Base-by-base conservation (phyloP, 148 eudicot species). In the Fagopyrum homotropicum region DNA sequence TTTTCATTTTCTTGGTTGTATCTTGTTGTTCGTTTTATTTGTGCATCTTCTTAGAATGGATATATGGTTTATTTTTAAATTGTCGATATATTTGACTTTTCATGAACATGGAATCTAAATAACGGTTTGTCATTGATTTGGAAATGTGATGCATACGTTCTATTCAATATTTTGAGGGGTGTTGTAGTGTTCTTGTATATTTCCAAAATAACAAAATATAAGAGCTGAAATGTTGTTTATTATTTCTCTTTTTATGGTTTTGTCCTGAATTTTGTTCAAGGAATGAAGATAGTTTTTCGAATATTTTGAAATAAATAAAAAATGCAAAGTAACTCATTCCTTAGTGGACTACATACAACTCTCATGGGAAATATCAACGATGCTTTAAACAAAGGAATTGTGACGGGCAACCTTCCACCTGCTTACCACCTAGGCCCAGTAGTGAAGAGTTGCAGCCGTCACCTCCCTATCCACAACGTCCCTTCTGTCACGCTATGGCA, bases 251-350 rank as follows among this genome's bases (percentile, higher is more conserved):
- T 59, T 76, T 45, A 52, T 47, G 19, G 26, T 56, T 80, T 3
- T 17, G 3, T 75, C 17, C 46, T 68, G 44, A 45, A 26, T 55
- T 35, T 50, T 35, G 45, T 72, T 45, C 72, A 30, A 84, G 81
- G 86, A 84, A 84, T 68, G 82, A 80, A 35, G 86, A 81, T 59
- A 76, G 79, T 70, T 83, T 75, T 19, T 66, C 81, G 56, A 79
- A 81, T 73, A 66, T 82, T 74, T 77, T 74, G 16, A 81, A 84
- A 75, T 84, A 84, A 84, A 82, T 84, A 11, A 4, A 83, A 14
- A 73, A 73, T 84, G 80, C 79, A 75, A 4, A 82, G 80, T 51
- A 83, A 81, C 56, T 82, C 82, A 3, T 30, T 84, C 17, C 70
- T 79, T 5, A 82, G 82, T n/a, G 71, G 74, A 14, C 80, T 80